Base-by-base conservation (phyloP, 139 green algal genomes). In the Axilococcus clingmanii region DNA sequence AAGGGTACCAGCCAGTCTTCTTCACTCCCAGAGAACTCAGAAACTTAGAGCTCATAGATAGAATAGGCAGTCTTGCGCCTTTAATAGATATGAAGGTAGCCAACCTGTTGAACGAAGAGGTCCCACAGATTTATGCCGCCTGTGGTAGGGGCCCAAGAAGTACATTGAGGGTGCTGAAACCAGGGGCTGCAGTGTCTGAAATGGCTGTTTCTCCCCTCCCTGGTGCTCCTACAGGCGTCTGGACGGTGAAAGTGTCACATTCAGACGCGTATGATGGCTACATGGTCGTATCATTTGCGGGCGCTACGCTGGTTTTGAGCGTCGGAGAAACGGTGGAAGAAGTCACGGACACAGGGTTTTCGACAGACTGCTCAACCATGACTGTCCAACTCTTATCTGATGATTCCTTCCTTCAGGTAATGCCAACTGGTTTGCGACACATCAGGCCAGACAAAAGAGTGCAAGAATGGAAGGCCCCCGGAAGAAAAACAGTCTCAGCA, bases 321-420 rank as follows among this genome's bases (percentile, higher is more conserved):
- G 93, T 99, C 36, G 91, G 91, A 7, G 91, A 97, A 71, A 95
- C 92, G 19, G 88, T 99, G 4, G 88, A 95, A 69, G 89, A 98
- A 74, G 92, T 94, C 27, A 92, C 70, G 42, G 88, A 97, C 71
- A 89, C 66, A 48, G 92, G 92, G 24, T 92, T 99, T 72, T 53
- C 91, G 52, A 81, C 73, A 50, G 93, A 78, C 7, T 74, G 73
- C 48, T 67, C 79, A 47, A 94, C 85, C 4, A 46, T 95, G 43
- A 54, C 66, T 56, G 75, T 63, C 28, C 85, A 94, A 63, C 75
- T 94, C 45, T 70, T 99, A 35, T 75, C 73, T 4, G 92, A 99
- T 63, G 82, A 85, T 55, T 89, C 74, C n/a, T 75, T 96, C 58
- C 71, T 97, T 63, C 87, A 94, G 78, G 74, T 96, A 7, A 81